phyloP scores from a whole-genome alignment of 2,329 filamentous ascomycete species.

The Achaetomium macrosporum region DNA sequence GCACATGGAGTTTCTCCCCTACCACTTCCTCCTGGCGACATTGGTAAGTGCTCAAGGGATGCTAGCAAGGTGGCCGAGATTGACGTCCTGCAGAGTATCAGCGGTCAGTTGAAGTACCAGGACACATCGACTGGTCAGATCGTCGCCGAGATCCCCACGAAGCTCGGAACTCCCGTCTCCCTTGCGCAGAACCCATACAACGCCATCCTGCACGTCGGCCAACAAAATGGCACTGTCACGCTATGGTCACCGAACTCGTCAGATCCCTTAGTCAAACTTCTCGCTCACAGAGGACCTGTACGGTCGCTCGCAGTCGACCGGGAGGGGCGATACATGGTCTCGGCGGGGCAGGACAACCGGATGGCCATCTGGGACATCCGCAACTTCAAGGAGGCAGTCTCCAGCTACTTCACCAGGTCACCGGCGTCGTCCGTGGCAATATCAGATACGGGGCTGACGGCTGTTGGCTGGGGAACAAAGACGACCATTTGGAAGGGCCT shows the following conservation, averaged over 20 bases:
- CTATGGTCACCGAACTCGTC: conserved; percentile 92
- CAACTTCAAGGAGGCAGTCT: conserved; percentile 79
- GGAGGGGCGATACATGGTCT: conserved; percentile 92
- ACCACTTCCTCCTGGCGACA: conserved; percentile 89
- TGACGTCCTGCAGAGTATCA: conserved; percentile 52
- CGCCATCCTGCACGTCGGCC: conserved; percentile 83
- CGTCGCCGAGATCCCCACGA: conserved; percentile 78
- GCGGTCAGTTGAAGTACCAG: conserved; percentile 85
- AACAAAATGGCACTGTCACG: conserved; percentile 91
- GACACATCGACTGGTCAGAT: conserved; percentile 91
- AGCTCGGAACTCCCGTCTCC: conserved; percentile 75
- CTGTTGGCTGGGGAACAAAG: conserved; percentile 85
- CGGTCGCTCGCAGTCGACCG: conserved; percentile 79
- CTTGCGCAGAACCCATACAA: conserved; percentile 88
- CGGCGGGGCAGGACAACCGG: conserved; percentile 79
- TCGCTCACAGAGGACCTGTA: conserved; percentile 85
- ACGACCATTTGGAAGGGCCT: conserved; percentile 87
- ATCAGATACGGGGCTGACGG: conserved; percentile 80
- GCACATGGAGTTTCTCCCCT: conserved; percentile 92
- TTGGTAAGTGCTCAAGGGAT: conserved; percentile 51
- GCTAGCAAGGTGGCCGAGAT: conserved; percentile 5
- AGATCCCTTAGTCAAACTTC: conserved; percentile 81
- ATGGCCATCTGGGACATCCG: conserved; percentile 97
- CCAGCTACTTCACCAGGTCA: conserved; percentile 77
- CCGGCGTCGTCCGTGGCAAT: conserved; percentile 81